Base-by-base conservation (phyloP, 2,329 filamentous ascomycete genomes). In the Monilinia laxa region DNA sequence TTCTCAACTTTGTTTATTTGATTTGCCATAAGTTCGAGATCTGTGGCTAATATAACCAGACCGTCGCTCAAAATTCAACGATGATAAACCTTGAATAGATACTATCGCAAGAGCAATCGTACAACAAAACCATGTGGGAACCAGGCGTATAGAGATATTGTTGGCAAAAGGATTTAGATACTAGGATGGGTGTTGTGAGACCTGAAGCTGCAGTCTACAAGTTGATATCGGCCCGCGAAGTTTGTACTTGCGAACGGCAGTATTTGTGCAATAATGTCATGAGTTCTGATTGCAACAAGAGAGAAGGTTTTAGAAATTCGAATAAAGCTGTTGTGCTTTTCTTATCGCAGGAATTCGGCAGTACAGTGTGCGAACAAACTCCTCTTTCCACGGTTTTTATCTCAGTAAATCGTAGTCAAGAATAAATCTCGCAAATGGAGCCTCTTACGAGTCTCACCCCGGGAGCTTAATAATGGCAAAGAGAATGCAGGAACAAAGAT, bases 21-120 rank as follows among this genome's bases (percentile, higher is more conserved):
- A 42, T 55, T 28, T 23, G 56, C 56, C 64, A 54, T 62, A 12
- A 4, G 54, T 45, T 53, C 4, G n/a, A 23, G 47, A 31, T 53
- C 35, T n/a, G 5, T 51, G 11, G 45, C 10, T 47, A n/a, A 49
- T 23, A 31, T 28, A 5, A 31, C 23, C 25, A n/a, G n/a, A 4
- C 25, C 51, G 16, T 38, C 51, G 45, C 12, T 23, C 45, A n/a
- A 25, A 57, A n/a, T 28, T 38, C 20, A 31, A 14, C 28, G 42
- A 28, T 20, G 23, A 49, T 47, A 31, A 35, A 59, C 25, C n/a
- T 65, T 58, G 25, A 25, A 38, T 40, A n/a, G 31, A 51, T 40
- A 28, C 53, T 65, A 59, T 65, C 42, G 53, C n/a, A n/a, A 52
- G 53, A 11, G 54, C 23, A 40, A 23, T 51, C 18, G 53, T 49